A percentile compares a stretch with the other conserved stretches of the same genome.
These are phyloP conservation scores for Eutypa lata DNA, from an alignment of 2,329 filamentous ascomycete genomes.

Conservation along the genomic window DNA sequence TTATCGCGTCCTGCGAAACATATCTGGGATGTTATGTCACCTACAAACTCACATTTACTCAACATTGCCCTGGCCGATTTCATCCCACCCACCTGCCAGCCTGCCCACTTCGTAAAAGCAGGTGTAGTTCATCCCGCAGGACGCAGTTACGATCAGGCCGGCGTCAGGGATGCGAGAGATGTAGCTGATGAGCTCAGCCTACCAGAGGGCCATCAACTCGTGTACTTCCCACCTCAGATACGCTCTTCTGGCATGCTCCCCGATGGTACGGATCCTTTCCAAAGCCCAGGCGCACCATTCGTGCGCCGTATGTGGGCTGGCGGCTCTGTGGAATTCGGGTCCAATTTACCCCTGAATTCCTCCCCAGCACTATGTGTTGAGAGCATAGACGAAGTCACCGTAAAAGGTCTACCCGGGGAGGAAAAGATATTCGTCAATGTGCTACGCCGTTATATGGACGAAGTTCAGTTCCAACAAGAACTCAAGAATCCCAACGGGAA, in stretches of 20 bases:
- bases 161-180: background rate
- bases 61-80: constrained; percentile 58
- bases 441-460: constrained; percentile 40
- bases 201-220: constrained; percentile 73
- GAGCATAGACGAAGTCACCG: constrained; percentile 36
- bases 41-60: constrained; percentile 64
- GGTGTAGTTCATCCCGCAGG: background rate
- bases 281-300: constrained; percentile 71
- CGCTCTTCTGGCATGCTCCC: constrained; percentile 60
- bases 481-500: constrained; percentile 4
- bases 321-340: constrained; percentile 61
- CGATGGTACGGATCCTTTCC: constrained; percentile 81
- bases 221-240: constrained; percentile 78
- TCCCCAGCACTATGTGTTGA: constrained; percentile 43
- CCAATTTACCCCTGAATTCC: constrained; percentile 36
- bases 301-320: constrained; percentile 85
- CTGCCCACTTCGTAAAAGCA: constrained; percentile 19
- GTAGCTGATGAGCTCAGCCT: constrained; percentile 29
- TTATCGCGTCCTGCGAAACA: constrained; percentile 19
- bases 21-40: constrained; percentile 39
- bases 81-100: constrained; percentile 33
- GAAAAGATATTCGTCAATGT: constrained; percentile 53
- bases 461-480: constrained; percentile 15
- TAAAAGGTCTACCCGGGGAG: constrained; percentile 27
- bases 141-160: background rate